Percentiles rank a stretch among this genome's conserved stretches.
phyloP scores from a whole-genome alignment of 2,329 filamentous ascomycete species.

The Ophiostoma piceae region DNA sequence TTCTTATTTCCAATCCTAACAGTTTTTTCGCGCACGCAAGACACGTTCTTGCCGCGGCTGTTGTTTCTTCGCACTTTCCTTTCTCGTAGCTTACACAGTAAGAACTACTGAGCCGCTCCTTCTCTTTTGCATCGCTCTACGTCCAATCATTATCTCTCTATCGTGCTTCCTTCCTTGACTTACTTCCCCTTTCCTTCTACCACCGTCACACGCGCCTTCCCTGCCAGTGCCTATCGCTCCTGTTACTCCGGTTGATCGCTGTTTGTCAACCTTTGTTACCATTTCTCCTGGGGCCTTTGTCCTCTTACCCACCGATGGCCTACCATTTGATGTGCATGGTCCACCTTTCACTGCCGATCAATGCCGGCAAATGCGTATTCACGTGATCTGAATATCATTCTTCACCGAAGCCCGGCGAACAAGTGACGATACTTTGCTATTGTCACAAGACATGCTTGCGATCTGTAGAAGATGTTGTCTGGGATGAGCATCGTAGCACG shows the following conservation, averaged over 20 bases:
- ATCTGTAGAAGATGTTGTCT: neutral
- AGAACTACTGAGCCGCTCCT: neutral
- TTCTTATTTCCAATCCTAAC: neutral
- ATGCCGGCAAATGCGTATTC: neutral
- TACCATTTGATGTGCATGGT: neutral
- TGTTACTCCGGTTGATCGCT: neutral
- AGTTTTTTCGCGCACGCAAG: neutral
- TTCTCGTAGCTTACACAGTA: neutral
- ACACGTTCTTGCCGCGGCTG: neutral
- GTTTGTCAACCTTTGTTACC: neutral
- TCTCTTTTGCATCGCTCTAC: neutral
- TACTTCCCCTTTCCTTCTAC: neutral
- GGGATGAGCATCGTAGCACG: neutral
- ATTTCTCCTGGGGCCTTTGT: neutral
- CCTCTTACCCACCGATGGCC: neutral
- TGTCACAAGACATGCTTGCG: neutral
- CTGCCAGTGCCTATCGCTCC: neutral
- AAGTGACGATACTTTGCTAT: neutral
- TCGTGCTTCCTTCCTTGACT: conserved; percentile 8
- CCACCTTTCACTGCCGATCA: neutral
- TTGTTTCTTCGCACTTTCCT: neutral
- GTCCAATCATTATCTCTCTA: neutral
- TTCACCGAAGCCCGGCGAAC: neutral
- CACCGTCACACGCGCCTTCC: neutral
- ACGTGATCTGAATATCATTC: neutral